phyloP scores from a whole-genome alignment of 495 filamentous ascomycete genomes.

The Aspergillus asperescens region DNA sequence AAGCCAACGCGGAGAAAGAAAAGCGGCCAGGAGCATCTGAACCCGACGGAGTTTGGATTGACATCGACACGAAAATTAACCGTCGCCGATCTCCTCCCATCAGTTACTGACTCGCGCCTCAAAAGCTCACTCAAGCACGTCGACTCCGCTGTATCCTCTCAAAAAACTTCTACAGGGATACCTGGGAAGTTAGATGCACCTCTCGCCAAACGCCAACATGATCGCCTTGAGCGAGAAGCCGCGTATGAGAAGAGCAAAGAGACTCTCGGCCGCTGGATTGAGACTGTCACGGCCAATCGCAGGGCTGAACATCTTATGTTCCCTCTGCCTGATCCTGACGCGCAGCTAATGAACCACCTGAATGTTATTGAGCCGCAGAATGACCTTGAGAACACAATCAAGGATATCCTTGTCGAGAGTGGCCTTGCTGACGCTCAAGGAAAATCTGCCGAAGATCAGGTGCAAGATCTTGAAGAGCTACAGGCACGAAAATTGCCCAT shows the following conservation, averaged over 20 bases:
- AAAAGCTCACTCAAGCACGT: conserved; percentile 75
- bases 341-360: conserved; percentile 39
- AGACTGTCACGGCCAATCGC: conserved; percentile 90
- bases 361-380: conserved; percentile 58
- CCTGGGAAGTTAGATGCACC: conserved; percentile 77
- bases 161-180: conserved; percentile 49
- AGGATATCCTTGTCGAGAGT: conserved; percentile 82
- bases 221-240: conserved; percentile 73
- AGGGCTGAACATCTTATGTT: conserved; percentile 90
- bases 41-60: conserved; percentile 54
- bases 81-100: conserved; percentile 69
- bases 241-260: conserved; percentile 91
- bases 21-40: conserved; percentile 44
- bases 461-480: conserved; percentile 66
- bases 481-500: conserved; percentile 59
- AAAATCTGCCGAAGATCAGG: conserved; percentile 57
- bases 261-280: conserved; percentile 82
- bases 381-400: conserved; percentile 77
- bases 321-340: conserved; percentile 70
- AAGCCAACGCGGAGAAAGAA: conserved; percentile 26
- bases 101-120: conserved; percentile 66
- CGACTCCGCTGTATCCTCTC: conserved; percentile 41
- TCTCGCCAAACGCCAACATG: conserved; percentile 83
- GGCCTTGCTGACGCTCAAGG: conserved; percentile 58
- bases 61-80: conserved; percentile 66